Base-by-base conservation (phyloP, 2,329 filamentous ascomycete species). In the Aureobasidium uvarum region DNA sequence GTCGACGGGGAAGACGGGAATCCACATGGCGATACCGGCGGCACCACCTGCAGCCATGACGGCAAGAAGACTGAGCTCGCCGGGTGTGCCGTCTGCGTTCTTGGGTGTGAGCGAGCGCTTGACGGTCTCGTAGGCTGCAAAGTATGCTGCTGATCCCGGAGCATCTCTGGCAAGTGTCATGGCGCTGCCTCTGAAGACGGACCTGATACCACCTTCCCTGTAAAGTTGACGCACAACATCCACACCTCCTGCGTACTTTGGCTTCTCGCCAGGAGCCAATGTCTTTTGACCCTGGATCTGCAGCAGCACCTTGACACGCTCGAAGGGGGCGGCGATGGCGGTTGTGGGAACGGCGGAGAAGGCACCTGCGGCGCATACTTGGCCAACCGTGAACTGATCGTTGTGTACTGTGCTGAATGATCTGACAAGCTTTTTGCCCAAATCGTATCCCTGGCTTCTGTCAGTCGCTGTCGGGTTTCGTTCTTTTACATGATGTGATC, bases 271-370 rank as follows among this genome's bases (percentile, higher is more conserved):
- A 0, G 93, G 91, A 0, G 88, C 87, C 46, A 95, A 88, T 62
- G 84, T 81, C 79, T 93, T 92, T 79, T 97, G 92, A 74, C 92
- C 93, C 80, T 98, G 95, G 71, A 98, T 96, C 78, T 99, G 95
- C 1, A 99, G 88, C 69, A 99, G 92, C 65, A 99, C 94, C 81
- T 99, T 99, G 72, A 99, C 92, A 74, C 95, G 94, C 84, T 99
- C 95, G 77, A 99, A 98, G 67, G 95, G 95, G 5, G 95, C 95
- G n/a, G 95, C 98, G 81, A 99, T 97, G 78, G 91, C 80, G 4
- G 95, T 99, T 92, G 96, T 96, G 73, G 95, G 95, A 67, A 99
- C 90, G 67, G 95, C 95, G 74, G 91, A 96, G 85, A 99, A 96
- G 86, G 97, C 97, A 69, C 95, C 95, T 16, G 95, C 95, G 41